Base-by-base conservation (phyloP, 2,329 filamentous ascomycete genomes). In the Cordyceps cateniannulata region DNA sequence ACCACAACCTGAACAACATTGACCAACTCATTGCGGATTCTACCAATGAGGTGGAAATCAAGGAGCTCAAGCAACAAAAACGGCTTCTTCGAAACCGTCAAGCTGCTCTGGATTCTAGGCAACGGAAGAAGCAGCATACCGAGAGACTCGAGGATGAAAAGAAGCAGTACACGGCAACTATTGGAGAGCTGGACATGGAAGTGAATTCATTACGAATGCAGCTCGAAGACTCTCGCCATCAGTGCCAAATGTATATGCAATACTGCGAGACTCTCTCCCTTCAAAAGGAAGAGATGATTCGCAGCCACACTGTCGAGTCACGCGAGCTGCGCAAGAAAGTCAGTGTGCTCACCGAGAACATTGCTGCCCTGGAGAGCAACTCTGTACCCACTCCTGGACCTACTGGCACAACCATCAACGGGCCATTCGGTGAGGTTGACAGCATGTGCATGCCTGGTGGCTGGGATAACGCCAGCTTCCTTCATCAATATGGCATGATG, bases 51-150 rank as follows among this genome's bases (percentile, higher is more conserved):
- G 87, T 95, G 66, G 89, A 96, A 79, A 90, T 96, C 79, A 98
- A 96, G 82, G 93, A 98, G 78, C 83, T 99, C 70, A 99, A 99
- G 84, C 92, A 96, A 74, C 95, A 97, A 76, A 98, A 98, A 82
- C 88, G 95, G 63, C 81, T 99, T 64, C 81, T 99, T 65, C 85
- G 95, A 70, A 99, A 99, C 77, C 87, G 95, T 70, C 93, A 98
- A 79, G 95, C 95, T 76, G 95, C 95, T 66, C 89, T 99, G 69
- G 93, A 98, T 77, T 98, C 95, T 49, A 87, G 95, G 66, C 93
- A 98, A 76, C 88, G 95, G 69, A 99, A 98, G 83, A 98, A 98
- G 85, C 89, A 91, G 77, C 93, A 98, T 78, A 98, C 95, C 38
- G 95, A 98, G 78, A 88, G 95, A 68, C 85, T 98, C 50, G 95